phyloP scores from a whole-genome alignment of 352 stramenopile genomes.

The Phytophthora pseudosyringae region DNA sequence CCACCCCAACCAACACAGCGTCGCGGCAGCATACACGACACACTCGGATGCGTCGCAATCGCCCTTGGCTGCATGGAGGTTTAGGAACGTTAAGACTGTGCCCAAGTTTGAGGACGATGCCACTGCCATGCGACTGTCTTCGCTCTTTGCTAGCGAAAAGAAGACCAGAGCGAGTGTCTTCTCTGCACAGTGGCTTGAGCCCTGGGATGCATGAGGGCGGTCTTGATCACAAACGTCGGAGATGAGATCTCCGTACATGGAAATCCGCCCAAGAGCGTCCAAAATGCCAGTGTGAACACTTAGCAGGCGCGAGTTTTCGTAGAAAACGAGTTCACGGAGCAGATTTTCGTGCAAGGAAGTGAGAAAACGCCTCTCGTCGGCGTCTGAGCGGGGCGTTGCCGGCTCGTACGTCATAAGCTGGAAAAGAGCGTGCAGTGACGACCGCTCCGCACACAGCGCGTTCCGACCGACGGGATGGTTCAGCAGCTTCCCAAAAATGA shows the following conservation, averaged over 20 bases:
- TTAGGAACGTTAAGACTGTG: constrained; percentile 46
- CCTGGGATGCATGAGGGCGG: background rate
- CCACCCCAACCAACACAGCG: constrained; percentile 67
- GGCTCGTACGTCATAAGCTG: constrained; percentile 42
- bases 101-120: constrained; percentile 44
- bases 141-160: constrained; percentile 58
- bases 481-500: constrained; percentile 69
- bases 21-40: constrained; percentile 49
- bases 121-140: constrained; percentile 50
- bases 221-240: background rate
- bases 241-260: constrained; percentile 22
- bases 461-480: constrained; percentile 49
- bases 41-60: constrained; percentile 40
- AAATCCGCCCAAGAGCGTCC: constrained; percentile 45
- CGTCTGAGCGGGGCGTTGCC: background rate
- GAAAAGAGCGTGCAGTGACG: constrained; percentile 62
- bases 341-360: constrained; percentile 49
- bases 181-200: constrained; percentile 17
- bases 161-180: constrained; percentile 54
- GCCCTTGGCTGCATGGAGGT: constrained; percentile 26
- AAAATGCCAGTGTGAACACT: constrained; percentile 66
- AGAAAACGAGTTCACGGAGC: constrained; percentile 55
- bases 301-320: constrained; percentile 57
- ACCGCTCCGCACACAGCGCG: constrained; percentile 49
- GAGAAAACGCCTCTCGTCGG: constrained; percentile 9